phyloP scores from a whole-genome alignment of 2,329 filamentous ascomycete genomes.

The Dactylellina leptospora region DNA sequence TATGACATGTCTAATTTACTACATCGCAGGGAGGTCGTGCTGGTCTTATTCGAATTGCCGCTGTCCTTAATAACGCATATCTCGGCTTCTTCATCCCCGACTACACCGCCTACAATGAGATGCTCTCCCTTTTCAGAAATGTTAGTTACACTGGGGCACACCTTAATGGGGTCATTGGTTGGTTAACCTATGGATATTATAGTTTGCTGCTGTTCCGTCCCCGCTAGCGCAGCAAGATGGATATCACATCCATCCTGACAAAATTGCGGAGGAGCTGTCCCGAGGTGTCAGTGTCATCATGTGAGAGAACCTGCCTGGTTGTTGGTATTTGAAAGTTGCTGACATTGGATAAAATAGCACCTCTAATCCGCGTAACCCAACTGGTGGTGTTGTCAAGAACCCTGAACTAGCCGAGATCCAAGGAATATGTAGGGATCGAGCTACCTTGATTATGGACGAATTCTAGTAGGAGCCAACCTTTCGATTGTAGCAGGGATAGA shows the following conservation, averaged over 20 bases:
- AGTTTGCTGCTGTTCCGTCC: constrained; percentile 87
- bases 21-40: constrained; percentile 74
- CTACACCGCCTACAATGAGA: constrained; percentile 97
- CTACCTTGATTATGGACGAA: constrained; percentile 93
- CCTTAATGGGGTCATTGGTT: not conserved
- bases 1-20: constrained; percentile 3
- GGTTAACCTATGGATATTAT: constrained; percentile 17
- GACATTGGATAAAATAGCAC: constrained; percentile 63
- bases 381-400: constrained; percentile 84
- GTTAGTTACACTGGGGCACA: too few species aligned
- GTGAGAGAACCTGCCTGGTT: constrained; percentile 7
- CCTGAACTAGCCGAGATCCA: constrained; percentile 89
- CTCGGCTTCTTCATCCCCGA: constrained; percentile 93
- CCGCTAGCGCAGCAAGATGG: constrained; percentile 84
- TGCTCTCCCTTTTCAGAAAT: constrained; percentile 94
- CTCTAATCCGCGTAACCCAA: constrained; percentile 94
- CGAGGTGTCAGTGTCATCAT: constrained; percentile 87
- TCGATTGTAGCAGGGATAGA: not conserved
- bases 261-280: constrained; percentile 89
- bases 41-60: constrained; percentile 91
- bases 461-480: constrained; percentile 75
- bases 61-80: constrained; percentile 90
- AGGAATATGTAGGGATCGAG: constrained; percentile 87
- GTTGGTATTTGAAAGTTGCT: not conserved
- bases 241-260: constrained; percentile 92